A percentile compares a stretch with the other conserved stretches of the same genome.
Conservation (phyloP, 805 yeast species). For the Metschnikowia cubensis region DNA sequence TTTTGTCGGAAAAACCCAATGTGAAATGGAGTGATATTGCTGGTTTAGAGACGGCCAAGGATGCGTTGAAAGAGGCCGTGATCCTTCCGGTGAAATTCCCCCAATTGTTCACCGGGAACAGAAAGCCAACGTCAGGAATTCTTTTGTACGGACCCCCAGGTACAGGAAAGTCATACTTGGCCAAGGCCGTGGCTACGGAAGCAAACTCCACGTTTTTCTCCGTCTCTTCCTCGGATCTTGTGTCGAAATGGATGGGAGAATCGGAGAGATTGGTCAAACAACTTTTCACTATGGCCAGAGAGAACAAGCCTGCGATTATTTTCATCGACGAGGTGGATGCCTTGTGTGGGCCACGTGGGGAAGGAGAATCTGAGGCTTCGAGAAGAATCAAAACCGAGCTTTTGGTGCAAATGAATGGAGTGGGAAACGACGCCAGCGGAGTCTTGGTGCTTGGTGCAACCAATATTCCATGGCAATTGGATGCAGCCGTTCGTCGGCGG, state of each 20-base stretch:
- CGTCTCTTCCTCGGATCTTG: conserved; percentile 93
- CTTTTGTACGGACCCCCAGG: conserved; percentile 75
- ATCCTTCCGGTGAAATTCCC: conserved; percentile 95
- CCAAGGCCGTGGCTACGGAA: conserved; percentile 98
- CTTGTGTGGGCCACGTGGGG: conserved; percentile 95
- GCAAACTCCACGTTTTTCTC: conserved; percentile 96
- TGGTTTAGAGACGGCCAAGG: conserved; percentile 92
- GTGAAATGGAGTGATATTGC: conserved; percentile 95
- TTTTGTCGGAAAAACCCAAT: conserved; percentile 86
- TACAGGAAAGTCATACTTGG: conserved; percentile 94
- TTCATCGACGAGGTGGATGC: conserved; percentile 99
- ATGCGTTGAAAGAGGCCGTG: conserved; percentile 95
- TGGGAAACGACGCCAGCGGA: conserved; percentile 90
- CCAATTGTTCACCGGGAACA: conserved; percentile 88
- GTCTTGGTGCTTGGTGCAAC: conserved; percentile 96
- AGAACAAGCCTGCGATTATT: conserved; percentile 90
- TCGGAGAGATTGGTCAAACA: conserved; percentile 94
- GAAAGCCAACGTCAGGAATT: conserved; percentile 91
- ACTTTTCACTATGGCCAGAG: conserved; percentile 92
- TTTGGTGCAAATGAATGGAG: conserved; percentile 98
- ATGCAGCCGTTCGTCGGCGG: conserved; percentile 94
- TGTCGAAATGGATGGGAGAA: conserved; percentile 99
- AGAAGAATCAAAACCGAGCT: conserved; percentile 94
- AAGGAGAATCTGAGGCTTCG: conserved; percentile 94
- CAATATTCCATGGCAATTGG: conserved; percentile 98